Evolutionary conservation across 805 yeast species (phyloP).

Genomic region (Saccharomyces mikatae): DNA sequence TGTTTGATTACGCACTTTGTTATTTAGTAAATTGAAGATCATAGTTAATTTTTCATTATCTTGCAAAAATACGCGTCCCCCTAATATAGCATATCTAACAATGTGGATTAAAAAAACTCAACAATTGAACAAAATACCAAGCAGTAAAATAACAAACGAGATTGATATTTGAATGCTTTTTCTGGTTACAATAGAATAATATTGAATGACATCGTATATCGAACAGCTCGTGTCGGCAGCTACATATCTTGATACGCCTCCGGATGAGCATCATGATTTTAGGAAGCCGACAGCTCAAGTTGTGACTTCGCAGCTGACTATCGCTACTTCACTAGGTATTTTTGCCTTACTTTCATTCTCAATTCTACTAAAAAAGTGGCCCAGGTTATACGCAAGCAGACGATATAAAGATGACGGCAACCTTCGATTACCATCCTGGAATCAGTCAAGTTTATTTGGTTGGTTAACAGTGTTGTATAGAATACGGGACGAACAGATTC

Average conservation of each 20-base stretch:
- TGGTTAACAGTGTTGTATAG: slow-evolving; percentile 67
- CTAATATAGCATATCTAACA: background rate
- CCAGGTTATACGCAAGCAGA: slow-evolving; percentile 80
- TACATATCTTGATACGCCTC: background rate
- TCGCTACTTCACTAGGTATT: slow-evolving; percentile 62
- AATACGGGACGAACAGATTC: slow-evolving; percentile 65
- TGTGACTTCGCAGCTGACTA: slow-evolving; percentile 65
- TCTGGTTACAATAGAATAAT: background rate
- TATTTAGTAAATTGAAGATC: background rate
- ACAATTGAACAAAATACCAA: background rate
- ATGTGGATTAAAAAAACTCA: background rate
- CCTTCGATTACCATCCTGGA: slow-evolving; percentile 28
- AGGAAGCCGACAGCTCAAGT: slow-evolving; percentile 41
- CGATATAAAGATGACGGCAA: slow-evolving; percentile 29
- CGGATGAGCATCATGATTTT: slow-evolving; percentile 21
- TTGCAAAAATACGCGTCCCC: background rate
- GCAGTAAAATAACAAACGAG: background rate
- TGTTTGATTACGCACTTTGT: background rate
- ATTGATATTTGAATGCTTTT: background rate
- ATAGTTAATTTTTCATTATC: background rate
- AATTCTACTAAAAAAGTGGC: slow-evolving; percentile 61
- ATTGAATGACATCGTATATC: background rate
- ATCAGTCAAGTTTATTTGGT: slow-evolving; percentile 50
- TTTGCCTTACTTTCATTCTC: slow-evolving; percentile 65
- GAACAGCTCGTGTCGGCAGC: background rate